phyloP scores from a whole-genome alignment of 129 eudicot species.

The Lactuca sativa region DNA sequence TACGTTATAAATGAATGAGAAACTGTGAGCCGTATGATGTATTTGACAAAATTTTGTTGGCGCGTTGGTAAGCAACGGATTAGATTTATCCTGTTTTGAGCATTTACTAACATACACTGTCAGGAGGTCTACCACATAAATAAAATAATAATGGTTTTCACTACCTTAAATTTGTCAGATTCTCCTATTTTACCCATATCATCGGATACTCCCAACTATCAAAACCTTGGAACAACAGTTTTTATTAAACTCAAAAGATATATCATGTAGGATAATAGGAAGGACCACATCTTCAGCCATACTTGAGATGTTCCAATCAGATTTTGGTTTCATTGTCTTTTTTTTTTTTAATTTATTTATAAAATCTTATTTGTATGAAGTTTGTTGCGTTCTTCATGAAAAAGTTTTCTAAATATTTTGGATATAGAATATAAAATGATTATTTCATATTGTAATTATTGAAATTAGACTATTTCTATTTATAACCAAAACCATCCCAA shows the following conservation, averaged over 20 bases:
- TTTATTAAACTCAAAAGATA: background rate
- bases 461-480: too few species aligned
- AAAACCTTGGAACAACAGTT: constrained; percentile 4
- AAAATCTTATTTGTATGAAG: too few species aligned
- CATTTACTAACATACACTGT: constrained; percentile 40
- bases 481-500: too few species aligned
- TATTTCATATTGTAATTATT: too few species aligned
- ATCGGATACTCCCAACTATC: constrained; percentile 18
- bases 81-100: constrained; percentile 4
- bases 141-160: constrained; percentile 17
- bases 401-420: too few species aligned
- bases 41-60: constrained; percentile 9
- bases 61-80: constrained; percentile 15
- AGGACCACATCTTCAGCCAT: too few species aligned
- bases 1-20: constrained; percentile 28
- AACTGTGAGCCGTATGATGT: constrained; percentile 23
- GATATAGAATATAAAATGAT: too few species aligned
- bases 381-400: too few species aligned
- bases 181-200: constrained; percentile 25
- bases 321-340: too few species aligned
- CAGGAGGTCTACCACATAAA: constrained; percentile 29
- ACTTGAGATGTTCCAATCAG: too few species aligned
- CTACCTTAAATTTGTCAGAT: constrained; percentile 39
- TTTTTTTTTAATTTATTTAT: too few species aligned
- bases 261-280: too few species aligned